Evolutionary conservation across 2,329 filamentous ascomycete genomes (phyloP).

Genomic region (Fusarium poae): DNA sequence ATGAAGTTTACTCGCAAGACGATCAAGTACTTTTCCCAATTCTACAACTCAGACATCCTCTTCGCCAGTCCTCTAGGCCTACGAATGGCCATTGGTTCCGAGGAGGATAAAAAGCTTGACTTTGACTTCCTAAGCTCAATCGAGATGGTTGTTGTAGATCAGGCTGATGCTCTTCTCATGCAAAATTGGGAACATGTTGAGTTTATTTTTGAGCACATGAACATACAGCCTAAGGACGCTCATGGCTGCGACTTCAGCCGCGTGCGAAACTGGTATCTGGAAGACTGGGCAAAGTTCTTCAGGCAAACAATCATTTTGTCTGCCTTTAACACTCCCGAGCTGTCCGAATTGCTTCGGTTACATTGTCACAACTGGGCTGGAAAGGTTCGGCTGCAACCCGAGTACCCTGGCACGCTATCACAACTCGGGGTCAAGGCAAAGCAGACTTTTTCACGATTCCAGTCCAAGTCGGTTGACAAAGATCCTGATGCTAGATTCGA

Average conservation of each 20-base stretch:
- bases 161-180: slow-evolving; percentile 93
- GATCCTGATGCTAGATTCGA: slow-evolving; percentile 93
- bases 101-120: slow-evolving; percentile 74
- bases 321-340: slow-evolving; percentile 88
- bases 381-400: slow-evolving; percentile 77
- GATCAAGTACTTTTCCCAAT: slow-evolving; percentile 92
- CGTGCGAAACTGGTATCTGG: slow-evolving; percentile 92
- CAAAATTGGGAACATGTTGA: slow-evolving; percentile 99
- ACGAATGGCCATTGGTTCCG: slow-evolving; percentile 88
- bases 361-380: slow-evolving; percentile 86
- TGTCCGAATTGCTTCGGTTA: slow-evolving; percentile 81
- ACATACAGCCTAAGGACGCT: slow-evolving; percentile 87
- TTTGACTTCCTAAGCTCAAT: slow-evolving; percentile 94
- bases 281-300: slow-evolving; percentile 82
- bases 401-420: slow-evolving; percentile 79
- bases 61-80: slow-evolving; percentile 91
- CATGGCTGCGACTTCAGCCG: slow-evolving; percentile 95
- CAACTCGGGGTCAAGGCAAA: slow-evolving; percentile 78
- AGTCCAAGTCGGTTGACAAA: slow-evolving; percentile 73
- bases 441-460: slow-evolving; percentile 92
- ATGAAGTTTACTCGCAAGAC: slow-evolving; percentile 97
- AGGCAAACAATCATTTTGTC: slow-evolving; percentile 88
- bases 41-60: slow-evolving; percentile 97
- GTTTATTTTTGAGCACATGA: slow-evolving; percentile 91
- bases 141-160: slow-evolving; percentile 89